Conservation (phyloP, 768 basidiomycete species). For the Austroboletus eburneus region DNA sequence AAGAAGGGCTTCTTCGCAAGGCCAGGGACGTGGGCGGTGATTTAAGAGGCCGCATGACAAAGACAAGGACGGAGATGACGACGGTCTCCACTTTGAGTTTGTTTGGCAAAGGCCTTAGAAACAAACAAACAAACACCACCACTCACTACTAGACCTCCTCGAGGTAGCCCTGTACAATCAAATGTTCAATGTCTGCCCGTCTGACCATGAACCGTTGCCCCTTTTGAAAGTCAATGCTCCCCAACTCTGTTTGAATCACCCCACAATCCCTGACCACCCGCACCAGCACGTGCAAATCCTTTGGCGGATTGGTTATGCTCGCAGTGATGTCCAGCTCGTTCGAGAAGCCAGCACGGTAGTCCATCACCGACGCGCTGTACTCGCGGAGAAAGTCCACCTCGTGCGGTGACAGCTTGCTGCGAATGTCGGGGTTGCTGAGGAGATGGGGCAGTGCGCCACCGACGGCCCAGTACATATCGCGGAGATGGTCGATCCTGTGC, state of each 20-base stretch:
- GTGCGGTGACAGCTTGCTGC: conserved; percentile 71
- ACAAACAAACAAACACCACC: conserved; percentile 18
- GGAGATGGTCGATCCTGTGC: conserved; percentile 78
- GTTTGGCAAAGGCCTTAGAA: conserved; percentile 24
- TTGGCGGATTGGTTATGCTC: conserved; percentile 77
- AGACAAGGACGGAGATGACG: neutral
- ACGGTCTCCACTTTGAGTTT: conserved; percentile 2
- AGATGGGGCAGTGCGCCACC: conserved; percentile 86
- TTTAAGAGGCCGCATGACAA: conserved; percentile 12
- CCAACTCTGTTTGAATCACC: conserved; percentile 86
- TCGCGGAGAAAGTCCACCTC: conserved; percentile 82
- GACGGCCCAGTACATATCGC: conserved; percentile 85
- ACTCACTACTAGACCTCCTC: conserved; percentile 61
- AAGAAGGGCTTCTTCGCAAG: neutral
- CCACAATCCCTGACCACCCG: conserved; percentile 88
- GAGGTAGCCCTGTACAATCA: conserved; percentile 90
- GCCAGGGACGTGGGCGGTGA: neutral
- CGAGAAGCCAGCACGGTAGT: conserved; percentile 79
- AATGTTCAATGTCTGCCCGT: conserved; percentile 85
- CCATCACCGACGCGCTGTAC: conserved; percentile 78
- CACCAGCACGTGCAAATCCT: conserved; percentile 85
- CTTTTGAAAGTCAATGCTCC: conserved; percentile 84
- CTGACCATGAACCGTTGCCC: conserved; percentile 89
- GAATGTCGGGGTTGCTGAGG: conserved; percentile 60
- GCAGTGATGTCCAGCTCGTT: conserved; percentile 87